A percentile compares a stretch with the other conserved stretches of the same genome.
Evolutionary conservation across 2,329 filamentous ascomycete genomes (phyloP).

Genomic region (Pestalotiopsis sp.): DNA sequence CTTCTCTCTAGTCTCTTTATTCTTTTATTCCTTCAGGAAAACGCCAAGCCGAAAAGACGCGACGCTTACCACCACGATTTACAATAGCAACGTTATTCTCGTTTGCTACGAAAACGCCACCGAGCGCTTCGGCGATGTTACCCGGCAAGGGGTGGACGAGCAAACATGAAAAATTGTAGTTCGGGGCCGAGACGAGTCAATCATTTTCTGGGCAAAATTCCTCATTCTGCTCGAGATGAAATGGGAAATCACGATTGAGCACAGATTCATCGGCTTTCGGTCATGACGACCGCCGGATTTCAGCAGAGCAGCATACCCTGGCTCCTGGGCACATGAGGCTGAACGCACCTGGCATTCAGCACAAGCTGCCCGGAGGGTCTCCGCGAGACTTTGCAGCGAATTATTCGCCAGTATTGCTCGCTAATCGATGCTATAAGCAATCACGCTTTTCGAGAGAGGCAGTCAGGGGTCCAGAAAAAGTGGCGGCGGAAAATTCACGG

Average conservation of each 20-base stretch:
- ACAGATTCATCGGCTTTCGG: too few relatives aligned
- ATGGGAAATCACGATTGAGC: too few relatives aligned
- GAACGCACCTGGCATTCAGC: not conserved
- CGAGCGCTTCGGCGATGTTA: not conserved
- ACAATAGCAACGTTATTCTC: not conserved
- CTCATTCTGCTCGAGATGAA: not conserved
- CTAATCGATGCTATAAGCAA: not conserved
- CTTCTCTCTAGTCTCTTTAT: not conserved
- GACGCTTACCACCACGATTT: not conserved
- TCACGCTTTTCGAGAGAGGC: not conserved
- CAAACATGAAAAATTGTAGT: not conserved
- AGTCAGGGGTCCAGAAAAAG: not conserved
- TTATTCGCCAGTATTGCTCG: not conserved
- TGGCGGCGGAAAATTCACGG: not conserved
- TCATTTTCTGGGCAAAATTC: not conserved
- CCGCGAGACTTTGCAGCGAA: not conserved
- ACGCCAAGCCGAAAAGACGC: not conserved
- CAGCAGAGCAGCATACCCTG: too few relatives aligned
- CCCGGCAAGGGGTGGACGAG: not conserved
- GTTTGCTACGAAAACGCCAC: not conserved
- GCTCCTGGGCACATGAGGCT: not conserved
- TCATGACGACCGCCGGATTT: too few relatives aligned
- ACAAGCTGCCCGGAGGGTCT: not conserved
- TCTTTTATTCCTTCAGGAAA: not conserved
- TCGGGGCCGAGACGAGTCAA: not conserved